Percentiles rank a stretch among this genome's conserved stretches.
These are phyloP conservation scores for Hypoxylon sp. DNA, from an alignment of 2,329 filamentous ascomycete genomes.

Conservation along the genomic window DNA sequence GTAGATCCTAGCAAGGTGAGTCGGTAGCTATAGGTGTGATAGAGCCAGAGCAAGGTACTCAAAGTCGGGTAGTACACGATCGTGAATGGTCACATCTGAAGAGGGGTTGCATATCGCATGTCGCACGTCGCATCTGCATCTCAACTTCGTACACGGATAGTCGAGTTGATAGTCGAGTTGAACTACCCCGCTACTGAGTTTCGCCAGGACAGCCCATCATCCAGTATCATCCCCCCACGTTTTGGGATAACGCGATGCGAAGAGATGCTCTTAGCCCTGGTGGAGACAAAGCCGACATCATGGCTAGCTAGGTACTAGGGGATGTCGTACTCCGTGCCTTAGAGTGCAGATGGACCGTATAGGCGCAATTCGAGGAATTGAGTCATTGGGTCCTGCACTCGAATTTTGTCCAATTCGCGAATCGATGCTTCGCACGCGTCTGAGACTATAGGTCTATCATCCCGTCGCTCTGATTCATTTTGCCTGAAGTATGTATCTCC, in stretches of 20 bases:
- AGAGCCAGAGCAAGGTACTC: conserved; percentile 21
- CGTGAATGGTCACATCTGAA: conserved; percentile 43
- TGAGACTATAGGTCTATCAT: conserved; percentile 18
- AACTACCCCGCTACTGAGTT: conserved; percentile 49
- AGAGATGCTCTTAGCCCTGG: conserved; percentile 38
- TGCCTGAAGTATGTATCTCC: conserved; percentile 32
- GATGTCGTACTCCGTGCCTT: conserved; percentile 30
- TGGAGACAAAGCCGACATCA: conserved; percentile 33
- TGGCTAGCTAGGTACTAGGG: conserved; percentile 6
- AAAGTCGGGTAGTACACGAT: conserved; percentile 43
- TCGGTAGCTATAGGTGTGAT: conserved; percentile 32
- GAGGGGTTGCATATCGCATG: conserved; percentile 48
- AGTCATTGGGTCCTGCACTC: conserved; percentile 32
- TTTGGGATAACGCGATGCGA: conserved; percentile 54
- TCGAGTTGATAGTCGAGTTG: conserved; percentile 14
- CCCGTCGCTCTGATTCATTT: conserved; percentile 25
- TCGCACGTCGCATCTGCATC: conserved; percentile 41
- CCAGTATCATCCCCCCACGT: conserved; percentile 59
- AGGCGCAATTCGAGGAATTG: conserved; percentile 21
- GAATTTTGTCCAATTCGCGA: conserved; percentile 35
- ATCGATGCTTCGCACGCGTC: conserved; percentile 28
- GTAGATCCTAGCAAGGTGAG: conserved; percentile 29
- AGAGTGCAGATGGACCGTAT: conserved; percentile 21
- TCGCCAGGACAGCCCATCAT: conserved; percentile 48
- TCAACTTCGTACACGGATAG: conserved; percentile 29